phyloP scores from a whole-genome alignment of 768 basidiomycete genomes.

The Amanita muscaria region DNA sequence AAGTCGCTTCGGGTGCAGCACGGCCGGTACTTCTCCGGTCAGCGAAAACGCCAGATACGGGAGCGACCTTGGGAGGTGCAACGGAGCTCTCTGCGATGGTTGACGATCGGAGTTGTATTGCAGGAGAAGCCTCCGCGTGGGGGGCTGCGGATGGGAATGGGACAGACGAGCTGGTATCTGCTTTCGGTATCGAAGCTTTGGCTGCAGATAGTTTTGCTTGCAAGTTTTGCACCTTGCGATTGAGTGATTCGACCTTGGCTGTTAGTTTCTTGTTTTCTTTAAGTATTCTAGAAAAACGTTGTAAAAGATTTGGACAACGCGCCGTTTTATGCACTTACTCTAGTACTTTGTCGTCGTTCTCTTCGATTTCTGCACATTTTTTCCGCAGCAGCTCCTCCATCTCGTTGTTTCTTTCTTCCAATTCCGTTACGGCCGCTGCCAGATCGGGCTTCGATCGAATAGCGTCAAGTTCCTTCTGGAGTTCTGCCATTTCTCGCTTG shows the following conservation, averaged over 20 bases:
- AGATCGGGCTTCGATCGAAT: constrained; percentile 48
- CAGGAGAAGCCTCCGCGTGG: constrained; percentile 6
- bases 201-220: constrained; percentile 56
- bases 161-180: constrained; percentile 1
- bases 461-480: constrained; percentile 47
- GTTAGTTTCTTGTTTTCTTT: constrained; percentile 76
- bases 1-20: constrained; percentile 37
- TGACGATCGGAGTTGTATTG: constrained; percentile 23
- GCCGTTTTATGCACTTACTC: constrained; percentile 42
- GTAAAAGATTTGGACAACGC: constrained; percentile 5
- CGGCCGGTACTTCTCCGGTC: constrained; percentile 21
- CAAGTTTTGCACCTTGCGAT: constrained; percentile 62
- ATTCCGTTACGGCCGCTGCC: constrained; percentile 43
- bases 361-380: constrained; percentile 75
- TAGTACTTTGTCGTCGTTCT: constrained; percentile 73
- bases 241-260: constrained; percentile 60
- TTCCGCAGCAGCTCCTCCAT: constrained; percentile 64
- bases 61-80: constrained; percentile 10
- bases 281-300: constrained; percentile 42
- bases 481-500: constrained; percentile 49
- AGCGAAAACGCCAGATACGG: constrained; percentile 12
- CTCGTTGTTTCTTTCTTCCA: constrained; percentile 63
- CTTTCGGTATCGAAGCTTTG: constrained; percentile 27
- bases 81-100: constrained; percentile 15
- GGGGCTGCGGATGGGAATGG: constrained; percentile 4